Conservation (phyloP, 2,329 filamentous ascomycete genomes). For the Beauveria sp. region DNA sequence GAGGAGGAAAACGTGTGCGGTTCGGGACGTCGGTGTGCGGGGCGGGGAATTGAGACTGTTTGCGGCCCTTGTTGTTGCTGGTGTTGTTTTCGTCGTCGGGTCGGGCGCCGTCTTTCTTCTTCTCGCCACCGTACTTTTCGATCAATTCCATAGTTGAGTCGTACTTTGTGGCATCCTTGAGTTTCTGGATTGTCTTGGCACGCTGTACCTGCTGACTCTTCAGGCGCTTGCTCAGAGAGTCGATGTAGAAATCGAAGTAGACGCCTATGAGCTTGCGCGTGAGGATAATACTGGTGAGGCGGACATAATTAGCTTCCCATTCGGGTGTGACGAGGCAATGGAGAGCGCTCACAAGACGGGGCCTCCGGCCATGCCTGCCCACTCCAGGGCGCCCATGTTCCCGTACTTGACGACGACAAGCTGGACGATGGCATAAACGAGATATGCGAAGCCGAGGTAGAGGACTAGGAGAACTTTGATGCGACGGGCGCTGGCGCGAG, state of each 20-base stretch:
- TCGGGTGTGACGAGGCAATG: not conserved
- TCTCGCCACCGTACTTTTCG: conserved; percentile 80
- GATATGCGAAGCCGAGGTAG: conserved; percentile 84
- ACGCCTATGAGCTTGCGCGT: conserved; percentile 58
- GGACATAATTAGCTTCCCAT: conserved; percentile 12
- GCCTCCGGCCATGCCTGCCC: conserved; percentile 67
- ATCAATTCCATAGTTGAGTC: conserved; percentile 88
- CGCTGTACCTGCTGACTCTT: conserved; percentile 72
- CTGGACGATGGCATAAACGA: conserved; percentile 76
- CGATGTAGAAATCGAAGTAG: conserved; percentile 77
- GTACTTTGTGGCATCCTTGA: conserved; percentile 93
- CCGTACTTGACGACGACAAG: conserved; percentile 77
- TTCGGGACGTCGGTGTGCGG: conserved; percentile 15
- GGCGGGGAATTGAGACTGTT: conserved; percentile 17
- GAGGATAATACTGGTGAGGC: conserved; percentile 64
- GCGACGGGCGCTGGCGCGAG: conserved; percentile 65
- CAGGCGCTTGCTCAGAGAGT: conserved; percentile 58
- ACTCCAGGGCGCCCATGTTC: conserved; percentile 70
- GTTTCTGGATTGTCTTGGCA: conserved; percentile 80
- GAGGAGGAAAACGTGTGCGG: conserved; percentile 47
- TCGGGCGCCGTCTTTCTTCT: conserved; percentile 33
- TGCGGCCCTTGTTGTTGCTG: conserved; percentile 13
- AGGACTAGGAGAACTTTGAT: conserved; percentile 82
- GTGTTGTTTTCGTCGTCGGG: conserved; percentile 13
- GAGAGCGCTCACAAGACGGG: conserved; percentile 60